Evolutionary conservation across 768 basidiomycete species (phyloP).

Genomic region (Dioszegia hungarica): DNA sequence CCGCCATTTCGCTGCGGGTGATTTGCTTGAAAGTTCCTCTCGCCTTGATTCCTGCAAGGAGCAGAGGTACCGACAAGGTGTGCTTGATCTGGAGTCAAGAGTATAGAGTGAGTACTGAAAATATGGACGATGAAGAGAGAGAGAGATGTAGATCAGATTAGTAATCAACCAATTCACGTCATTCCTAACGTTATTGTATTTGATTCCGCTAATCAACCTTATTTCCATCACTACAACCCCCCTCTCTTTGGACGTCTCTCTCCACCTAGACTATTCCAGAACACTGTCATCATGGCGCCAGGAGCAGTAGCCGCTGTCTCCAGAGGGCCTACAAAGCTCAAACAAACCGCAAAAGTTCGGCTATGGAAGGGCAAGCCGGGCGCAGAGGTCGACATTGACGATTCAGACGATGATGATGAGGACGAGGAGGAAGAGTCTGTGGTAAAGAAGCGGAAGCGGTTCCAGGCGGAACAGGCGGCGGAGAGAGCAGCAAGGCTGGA

Average conservation of each 20-base stretch:
- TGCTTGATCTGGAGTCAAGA: too few relatives aligned
- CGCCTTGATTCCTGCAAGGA: too few relatives aligned
- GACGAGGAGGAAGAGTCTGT: slow-evolving; percentile 13
- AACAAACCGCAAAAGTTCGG: slow-evolving; percentile 31
- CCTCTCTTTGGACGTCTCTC: neutral
- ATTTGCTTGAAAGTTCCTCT: neutral
- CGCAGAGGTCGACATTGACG: slow-evolving; percentile 27
- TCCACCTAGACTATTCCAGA: neutral
- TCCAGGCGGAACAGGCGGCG: neutral
- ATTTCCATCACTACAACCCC: neutral
- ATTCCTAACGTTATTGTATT: too few relatives aligned
- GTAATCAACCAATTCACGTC: too few relatives aligned
- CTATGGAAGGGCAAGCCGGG: slow-evolving; percentile 42
- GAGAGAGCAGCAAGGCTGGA: slow-evolving; percentile 9
- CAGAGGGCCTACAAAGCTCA: neutral
- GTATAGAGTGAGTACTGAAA: too few relatives aligned
- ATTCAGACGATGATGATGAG: slow-evolving; percentile 34
- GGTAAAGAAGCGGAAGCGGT: slow-evolving; percentile 4
- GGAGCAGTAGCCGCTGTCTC: slow-evolving; percentile 2
- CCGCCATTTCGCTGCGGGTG: neutral
- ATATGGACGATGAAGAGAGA: neutral
- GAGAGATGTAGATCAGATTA: neutral
- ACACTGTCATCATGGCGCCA: neutral
- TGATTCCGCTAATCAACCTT: neutral
- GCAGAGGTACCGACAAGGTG: too few relatives aligned